Evolutionary conservation across 169 alveolate species (phyloP), one percentile per base, ranked within the genome.

Genomic region (Amoebophrya sp.): DNA sequence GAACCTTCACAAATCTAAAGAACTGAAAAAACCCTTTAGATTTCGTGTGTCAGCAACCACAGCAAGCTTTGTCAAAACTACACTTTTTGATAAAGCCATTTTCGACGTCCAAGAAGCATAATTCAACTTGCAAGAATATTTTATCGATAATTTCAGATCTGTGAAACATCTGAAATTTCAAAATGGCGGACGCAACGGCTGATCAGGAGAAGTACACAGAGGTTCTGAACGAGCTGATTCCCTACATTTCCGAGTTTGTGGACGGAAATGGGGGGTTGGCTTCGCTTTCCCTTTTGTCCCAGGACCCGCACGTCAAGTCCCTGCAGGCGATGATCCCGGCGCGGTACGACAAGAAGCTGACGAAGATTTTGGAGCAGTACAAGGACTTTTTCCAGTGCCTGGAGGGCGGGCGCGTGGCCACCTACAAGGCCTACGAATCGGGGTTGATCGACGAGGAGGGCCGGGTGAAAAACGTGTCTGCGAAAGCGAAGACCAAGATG

Each of bases 361-460:
- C 83, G 32, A 66, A 66, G 32, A 66, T 66, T 25, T n/a, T 66
- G 29, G 83, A 66, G 83, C 83, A 66, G 35, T 66, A 66, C 83
- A 66, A 66, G 83, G 83, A 66, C 32, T 66, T 66, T 25, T 66
- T 66, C 35, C 83, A 66, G 83, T 66, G 83, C 83, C 83, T 66
- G 39, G 83, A 66, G 35, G 83, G 83, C 10, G 83, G 83, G 29
- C 83, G 83, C 35, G 83, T 66, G 7, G 83, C 83, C 83, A 66
- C 83, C 38, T 66, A 66, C 83, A 66, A 66, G 32, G 83, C 83
- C 10, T 66, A 66, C 83, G 83, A 66, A 25, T 7, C 1, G 7
- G 83, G 83, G 29, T 25, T 66, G 39, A 66, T 66, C 18, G 83
- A 66, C 83, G 83, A 66, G 35, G 83, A 66, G 35, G 83, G 83